Base-by-base conservation (phyloP, 1,284 basidiomycete genomes). In the Ceratobasidium sp. region DNA sequence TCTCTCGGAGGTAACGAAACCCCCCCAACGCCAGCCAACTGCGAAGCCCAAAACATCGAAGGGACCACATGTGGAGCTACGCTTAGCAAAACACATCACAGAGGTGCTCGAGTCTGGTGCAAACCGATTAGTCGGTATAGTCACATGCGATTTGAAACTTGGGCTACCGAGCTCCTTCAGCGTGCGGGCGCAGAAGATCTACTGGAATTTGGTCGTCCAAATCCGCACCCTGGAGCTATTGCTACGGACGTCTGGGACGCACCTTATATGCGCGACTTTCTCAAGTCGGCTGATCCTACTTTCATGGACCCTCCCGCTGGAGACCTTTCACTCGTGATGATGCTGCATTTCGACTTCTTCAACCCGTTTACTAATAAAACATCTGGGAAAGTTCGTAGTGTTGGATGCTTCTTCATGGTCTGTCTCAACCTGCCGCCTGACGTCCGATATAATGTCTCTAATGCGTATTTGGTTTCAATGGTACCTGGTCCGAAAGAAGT, bases 361-460 rank as follows among this genome's bases (percentile, higher is more conserved):
- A 76, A 75, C 52, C 78, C 73, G 2, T 52, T 48, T 56, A n/a
- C 23, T 15, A 76, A 76, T 42, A 42, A 44, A 23, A 33, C 46
- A 23, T 10, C 74, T 13, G 44, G 54, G 61, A 76, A 76, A 59
- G 70, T 71, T 26, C 28, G 56, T n/a, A 70, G 46, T 33, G 67
- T 78, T 38, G 77, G 71, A n/a, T 75, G 23, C 15, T 68, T 78
- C 52, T 77, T 42, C 23, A 42, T 78, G 20, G 64, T 68, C 23
- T 67, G 57, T 42, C 65, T 70, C 33, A 80, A 80, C 61, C 77
- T 81, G 40, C 81, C 77, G 9, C 59, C 76, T 38, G 54, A 73
- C 5, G 15, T 79, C n/a, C 69, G 81, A 17, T 81, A 78, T 42
- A 23, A 50, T 26, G 62, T 76, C 12, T 59, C 82, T 40, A 81